These are phyloP conservation scores for Anthoceros angustus DNA, from an alignment of 225 moss, liverwort and hornwort genomes.

Conservation along the genomic window DNA sequence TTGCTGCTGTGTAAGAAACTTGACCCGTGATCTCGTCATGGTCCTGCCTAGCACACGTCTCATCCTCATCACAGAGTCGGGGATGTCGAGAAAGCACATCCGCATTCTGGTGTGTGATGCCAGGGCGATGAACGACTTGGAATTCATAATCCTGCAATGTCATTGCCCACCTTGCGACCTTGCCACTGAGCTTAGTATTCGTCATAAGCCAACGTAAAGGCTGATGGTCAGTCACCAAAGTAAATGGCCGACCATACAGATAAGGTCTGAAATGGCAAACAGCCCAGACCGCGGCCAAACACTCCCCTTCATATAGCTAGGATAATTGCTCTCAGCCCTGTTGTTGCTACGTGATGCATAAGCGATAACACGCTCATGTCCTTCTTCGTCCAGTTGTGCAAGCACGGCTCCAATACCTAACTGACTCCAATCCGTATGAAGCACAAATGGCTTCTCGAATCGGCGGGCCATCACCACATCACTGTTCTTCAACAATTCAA, in stretches of 20 bases:
- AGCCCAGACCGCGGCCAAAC: background rate
- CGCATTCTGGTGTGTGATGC: background rate
- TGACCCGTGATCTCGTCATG: no score
- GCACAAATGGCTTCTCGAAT: background rate
- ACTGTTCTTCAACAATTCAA: background rate
- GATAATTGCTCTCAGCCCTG: background rate
- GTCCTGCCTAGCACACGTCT: no score
- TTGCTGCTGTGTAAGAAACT: no score
- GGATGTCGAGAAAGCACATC: background rate
- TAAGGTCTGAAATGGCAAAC: background rate
- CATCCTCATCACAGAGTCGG: background rate
- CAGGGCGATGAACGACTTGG: background rate
- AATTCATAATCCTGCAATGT: no score
- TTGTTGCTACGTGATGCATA: background rate
- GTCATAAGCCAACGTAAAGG: slow-evolving; percentile 4
- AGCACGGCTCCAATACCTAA: background rate
- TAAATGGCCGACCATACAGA: background rate
- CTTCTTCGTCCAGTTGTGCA: slow-evolving; percentile 2
- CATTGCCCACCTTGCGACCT: no score
- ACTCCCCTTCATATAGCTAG: slow-evolving; percentile 3
- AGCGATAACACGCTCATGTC: background rate
- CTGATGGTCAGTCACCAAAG: slow-evolving; percentile 1
- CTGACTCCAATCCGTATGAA: background rate
- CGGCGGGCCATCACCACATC: background rate
- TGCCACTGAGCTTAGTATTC: background rate